Conservation (phyloP, 2,329 filamentous ascomycete species). For the Aspergillus tamarii region DNA sequence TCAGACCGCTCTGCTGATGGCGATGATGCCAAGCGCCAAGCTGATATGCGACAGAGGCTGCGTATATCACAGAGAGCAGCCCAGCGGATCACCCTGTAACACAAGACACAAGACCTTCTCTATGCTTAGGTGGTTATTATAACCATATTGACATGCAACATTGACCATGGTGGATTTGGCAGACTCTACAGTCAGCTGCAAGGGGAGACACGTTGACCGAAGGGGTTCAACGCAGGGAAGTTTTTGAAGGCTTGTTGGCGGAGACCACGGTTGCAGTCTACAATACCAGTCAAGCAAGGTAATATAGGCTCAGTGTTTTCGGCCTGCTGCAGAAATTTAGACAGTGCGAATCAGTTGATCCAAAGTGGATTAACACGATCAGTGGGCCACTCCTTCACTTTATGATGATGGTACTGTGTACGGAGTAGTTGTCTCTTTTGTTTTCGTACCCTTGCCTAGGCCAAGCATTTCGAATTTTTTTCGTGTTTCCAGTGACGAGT, state of each 20-base stretch:
- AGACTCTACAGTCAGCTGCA: background rate
- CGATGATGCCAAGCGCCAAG: constrained; percentile 14
- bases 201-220: background rate
- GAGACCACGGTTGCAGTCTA: background rate
- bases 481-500: constrained; percentile 10
- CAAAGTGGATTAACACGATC: background rate
- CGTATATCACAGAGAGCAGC: constrained; percentile 1
- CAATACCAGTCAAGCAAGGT: background rate
- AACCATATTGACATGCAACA: background rate
- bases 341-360: background rate
- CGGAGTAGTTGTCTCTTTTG: background rate
- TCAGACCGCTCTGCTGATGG: constrained; percentile 5
- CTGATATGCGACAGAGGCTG: constrained; percentile 5
- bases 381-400: background rate
- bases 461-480: constrained; percentile 26
- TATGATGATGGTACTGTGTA: background rate
- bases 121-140: background rate
- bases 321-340: background rate
- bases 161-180: background rate
- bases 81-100: background rate
- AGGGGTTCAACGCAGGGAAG: background rate
- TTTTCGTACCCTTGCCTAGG: constrained; percentile 20
- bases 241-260: background rate
- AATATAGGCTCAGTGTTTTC: background rate
- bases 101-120: background rate